Conservation (phyloP, 257 asterid genomes). For the Orobanche coerulescens region DNA sequence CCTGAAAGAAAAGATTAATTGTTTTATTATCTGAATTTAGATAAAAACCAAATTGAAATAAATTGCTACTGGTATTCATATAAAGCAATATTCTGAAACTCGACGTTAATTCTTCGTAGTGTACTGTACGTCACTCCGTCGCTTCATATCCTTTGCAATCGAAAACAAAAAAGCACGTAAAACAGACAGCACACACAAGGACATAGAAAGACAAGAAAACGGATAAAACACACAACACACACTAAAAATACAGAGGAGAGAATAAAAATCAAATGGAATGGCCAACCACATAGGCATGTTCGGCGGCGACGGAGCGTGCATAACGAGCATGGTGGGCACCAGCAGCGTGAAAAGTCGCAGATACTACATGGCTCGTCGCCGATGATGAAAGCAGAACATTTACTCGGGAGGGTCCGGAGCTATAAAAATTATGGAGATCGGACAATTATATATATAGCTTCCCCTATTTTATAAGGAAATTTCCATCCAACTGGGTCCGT, state of each 20-base stretch:
- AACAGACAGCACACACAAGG: not conserved
- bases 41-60: too few species aligned
- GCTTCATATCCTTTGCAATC: constrained; percentile 1
- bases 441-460: too few species aligned
- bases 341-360: constrained; percentile 33
- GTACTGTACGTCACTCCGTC: constrained; percentile 9
- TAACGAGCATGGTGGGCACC: constrained; percentile 26
- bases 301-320: constrained; percentile 20
- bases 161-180: not conserved
- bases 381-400: too few species aligned
- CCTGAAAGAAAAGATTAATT: too few species aligned
- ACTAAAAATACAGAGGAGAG: not conserved
- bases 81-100: not conserved
- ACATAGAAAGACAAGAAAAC: too few species aligned
- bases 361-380: constrained; percentile 37
- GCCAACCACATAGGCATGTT: not conserved
- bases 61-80: too few species aligned
- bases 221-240: constrained; percentile 6
- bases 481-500: too few species aligned
- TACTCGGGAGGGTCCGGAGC: too few species aligned
- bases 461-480: too few species aligned
- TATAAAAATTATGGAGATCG: too few species aligned
- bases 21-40: too few species aligned
- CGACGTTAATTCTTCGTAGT: constrained; percentile 18
- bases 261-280: constrained; percentile 8